A percentile compares a stretch with the other conserved stretches of the same genome.
These are phyloP conservation scores for Naganishia onofrii DNA, from an alignment of 768 basidiomycete genomes.

Conservation along the genomic window DNA sequence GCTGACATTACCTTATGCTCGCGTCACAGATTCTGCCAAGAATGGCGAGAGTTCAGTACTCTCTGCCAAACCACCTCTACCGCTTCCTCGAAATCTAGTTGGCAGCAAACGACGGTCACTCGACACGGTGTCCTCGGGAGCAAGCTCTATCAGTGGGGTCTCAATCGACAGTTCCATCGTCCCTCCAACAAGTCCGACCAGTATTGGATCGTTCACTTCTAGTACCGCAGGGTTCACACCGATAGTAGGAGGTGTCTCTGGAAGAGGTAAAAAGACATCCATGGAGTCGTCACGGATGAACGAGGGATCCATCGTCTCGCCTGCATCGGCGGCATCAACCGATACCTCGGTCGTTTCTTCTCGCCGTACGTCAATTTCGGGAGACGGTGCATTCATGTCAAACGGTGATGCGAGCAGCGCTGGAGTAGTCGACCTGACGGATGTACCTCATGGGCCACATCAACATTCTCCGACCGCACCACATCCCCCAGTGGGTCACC, in stretches of 20 bases:
- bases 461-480: background rate
- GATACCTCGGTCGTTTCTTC: slow-evolving; percentile 3
- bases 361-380: background rate
- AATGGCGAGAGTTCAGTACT: background rate
- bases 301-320: background rate
- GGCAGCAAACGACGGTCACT: slow-evolving; percentile 5
- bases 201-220: background rate
- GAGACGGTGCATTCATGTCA: background rate
- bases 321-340: background rate
- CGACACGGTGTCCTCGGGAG: background rate
- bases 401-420: background rate
- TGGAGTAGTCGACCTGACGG: background rate
- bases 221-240: background rate
- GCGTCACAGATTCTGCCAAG: background rate
- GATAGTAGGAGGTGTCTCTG: background rate
- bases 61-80: background rate
- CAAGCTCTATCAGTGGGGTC: background rate
- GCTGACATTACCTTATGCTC: background rate
- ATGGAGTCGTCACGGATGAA: background rate
- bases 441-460: background rate
- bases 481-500: background rate
- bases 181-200: background rate
- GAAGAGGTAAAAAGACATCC: slow-evolving; percentile 1
- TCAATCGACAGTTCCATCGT: background rate
- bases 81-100: slow-evolving; percentile 7